Evolutionary conservation across 2,329 filamentous ascomycete genomes (phyloP).

Genomic region (Reticulascus tulasneorum): DNA sequence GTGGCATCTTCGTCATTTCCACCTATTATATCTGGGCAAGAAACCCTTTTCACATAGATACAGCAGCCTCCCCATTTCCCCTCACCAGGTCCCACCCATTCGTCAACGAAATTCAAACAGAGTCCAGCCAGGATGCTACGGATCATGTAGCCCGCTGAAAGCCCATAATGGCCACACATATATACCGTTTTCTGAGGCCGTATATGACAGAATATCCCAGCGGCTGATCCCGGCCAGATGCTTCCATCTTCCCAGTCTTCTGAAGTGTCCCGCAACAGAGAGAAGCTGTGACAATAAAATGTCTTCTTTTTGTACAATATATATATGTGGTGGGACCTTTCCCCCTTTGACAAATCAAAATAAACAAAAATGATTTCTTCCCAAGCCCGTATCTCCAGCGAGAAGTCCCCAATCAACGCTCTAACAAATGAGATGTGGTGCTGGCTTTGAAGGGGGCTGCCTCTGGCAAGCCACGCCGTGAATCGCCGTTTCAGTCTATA

Average conservation of each 20-base stretch:
- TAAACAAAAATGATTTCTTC: constrained; percentile 1
- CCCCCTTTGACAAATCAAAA: no score
- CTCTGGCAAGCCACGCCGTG: constrained; percentile 6
- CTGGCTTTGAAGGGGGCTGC: no score
- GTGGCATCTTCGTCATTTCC: no score
- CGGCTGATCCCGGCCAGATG: constrained; percentile 8
- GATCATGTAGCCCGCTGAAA: no score
- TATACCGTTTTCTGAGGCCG: constrained; percentile 5
- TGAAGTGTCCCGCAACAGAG: constrained; percentile 14
- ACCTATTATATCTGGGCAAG: no score
- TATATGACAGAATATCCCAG: constrained; percentile 12
- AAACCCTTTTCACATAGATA: no score
- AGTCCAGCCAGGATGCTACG: no score
- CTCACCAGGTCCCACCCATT: no score
- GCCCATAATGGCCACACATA: no score
- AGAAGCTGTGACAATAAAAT: constrained; percentile 11
- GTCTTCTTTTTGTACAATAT: constrained; percentile 7
- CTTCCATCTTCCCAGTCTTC: constrained; percentile 9
- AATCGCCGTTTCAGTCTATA: constrained; percentile 14
- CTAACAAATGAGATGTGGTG: constrained; percentile 13
- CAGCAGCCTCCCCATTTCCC: no score
- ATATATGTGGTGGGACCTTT: no score
- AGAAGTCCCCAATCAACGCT: constrained; percentile 8
- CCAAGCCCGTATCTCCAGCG: constrained; percentile 3
- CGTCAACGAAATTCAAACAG: no score